These are phyloP conservation scores for Cladosporium sp. DNA, from an alignment of 2,329 filamentous ascomycete species.

Conservation along the genomic window DNA sequence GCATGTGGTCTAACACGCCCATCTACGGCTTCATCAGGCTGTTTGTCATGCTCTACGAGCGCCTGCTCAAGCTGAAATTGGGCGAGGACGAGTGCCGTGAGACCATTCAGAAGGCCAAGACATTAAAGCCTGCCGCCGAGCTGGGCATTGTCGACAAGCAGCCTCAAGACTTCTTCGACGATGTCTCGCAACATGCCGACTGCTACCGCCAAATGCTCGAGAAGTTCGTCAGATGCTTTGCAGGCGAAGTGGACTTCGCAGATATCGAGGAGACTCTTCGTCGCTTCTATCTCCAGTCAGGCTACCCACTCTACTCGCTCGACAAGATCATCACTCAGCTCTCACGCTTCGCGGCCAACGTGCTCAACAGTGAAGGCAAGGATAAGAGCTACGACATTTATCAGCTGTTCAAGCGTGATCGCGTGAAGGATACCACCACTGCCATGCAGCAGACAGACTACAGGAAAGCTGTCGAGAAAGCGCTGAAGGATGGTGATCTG, in stretches of 20 bases:
- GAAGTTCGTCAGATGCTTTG: conserved; percentile 83
- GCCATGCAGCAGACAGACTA: conserved; percentile 88
- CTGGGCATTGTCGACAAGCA: conserved; percentile 81
- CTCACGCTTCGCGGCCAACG: conserved; percentile 75
- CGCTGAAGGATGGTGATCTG: conserved; percentile 87
- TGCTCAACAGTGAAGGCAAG: conserved; percentile 82
- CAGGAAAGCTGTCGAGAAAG: conserved; percentile 87
- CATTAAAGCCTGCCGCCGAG: conserved; percentile 76
- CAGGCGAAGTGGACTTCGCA: conserved; percentile 75
- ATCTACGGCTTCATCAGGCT: conserved; percentile 95
- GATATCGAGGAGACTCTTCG: conserved; percentile 88
- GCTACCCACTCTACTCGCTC: conserved; percentile 91
- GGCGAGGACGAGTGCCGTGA: conserved; percentile 71
- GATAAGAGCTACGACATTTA: conserved; percentile 93
- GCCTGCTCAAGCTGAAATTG: conserved; percentile 79
- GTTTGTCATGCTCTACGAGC: conserved; percentile 85
- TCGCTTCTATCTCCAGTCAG: conserved; percentile 85
- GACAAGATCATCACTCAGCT: conserved; percentile 83
- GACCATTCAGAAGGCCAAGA: conserved; percentile 71
- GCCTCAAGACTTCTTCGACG: conserved; percentile 71
- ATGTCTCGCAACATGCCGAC: conserved; percentile 62
- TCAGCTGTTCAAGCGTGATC: conserved; percentile 78
- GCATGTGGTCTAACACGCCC: conserved; percentile 86
- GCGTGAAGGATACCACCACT: conserved; percentile 80
- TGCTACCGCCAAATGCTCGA: conserved; percentile 85